Base-by-base conservation (phyloP, 768 basidiomycete genomes). In the Collybia nuda region DNA sequence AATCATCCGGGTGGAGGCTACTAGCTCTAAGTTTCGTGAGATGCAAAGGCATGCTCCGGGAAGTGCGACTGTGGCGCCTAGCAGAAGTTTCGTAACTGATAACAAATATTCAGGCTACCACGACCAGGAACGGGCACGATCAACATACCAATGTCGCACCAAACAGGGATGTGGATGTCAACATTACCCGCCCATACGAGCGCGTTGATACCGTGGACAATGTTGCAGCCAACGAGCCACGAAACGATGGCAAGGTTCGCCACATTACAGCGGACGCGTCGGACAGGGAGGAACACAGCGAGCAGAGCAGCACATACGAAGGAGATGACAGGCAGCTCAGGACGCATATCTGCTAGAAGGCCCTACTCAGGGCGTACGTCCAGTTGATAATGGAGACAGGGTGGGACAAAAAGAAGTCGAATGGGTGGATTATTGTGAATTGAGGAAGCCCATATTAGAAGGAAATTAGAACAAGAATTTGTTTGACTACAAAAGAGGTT, bases 91-190 rank as follows among this genome's bases (percentile, higher is more conserved):
- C 5, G 84, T 81, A 15, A 74, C 86, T 87, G 63, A 14, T 40
- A 32, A 19, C 12, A 41, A 44, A 46, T 14, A 51, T 6, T 51
- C 17, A 18, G 14, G 53, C 12, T 50, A 39, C 38, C 48, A 37
- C 26, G 21, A 26, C 41, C 15, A 3, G 19, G 9, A 17, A 29
- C 11, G 11, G 4, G 42, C 9, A 47, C 11, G 19, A 35, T 44
- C 44, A 7, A 62, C 81, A 53, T 47, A 89, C 87, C 70, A 32
- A 93, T 83, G 60, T 93, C 90, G 61, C 90, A 93, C 88, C 88
- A 93, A 6, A 80, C 73, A 0, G 80, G 73, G 14, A 69, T 71
- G 40, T 56, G 63, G 24, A 80, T 63, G 19, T 71, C 62, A 5
- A 69, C 62, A 57, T 78, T 82, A n/a, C 68, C 76, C 39, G 70